phyloP scores from a whole-genome alignment of 805 yeast species.

The Ogataea pini region DNA sequence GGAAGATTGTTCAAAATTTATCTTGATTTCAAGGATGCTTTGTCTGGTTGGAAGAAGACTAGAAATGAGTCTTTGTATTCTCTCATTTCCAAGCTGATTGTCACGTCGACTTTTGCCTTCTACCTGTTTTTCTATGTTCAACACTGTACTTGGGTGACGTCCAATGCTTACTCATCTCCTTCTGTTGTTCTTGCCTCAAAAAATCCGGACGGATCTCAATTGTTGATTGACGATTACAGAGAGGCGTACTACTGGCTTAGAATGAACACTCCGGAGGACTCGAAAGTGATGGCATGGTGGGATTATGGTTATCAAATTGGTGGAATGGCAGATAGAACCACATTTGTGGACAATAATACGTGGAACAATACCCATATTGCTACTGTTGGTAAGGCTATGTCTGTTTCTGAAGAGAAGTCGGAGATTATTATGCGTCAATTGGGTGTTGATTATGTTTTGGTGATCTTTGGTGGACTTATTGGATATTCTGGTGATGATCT shows the following conservation, averaged over 20 bases:
- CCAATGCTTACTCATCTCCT: slow-evolving; percentile 94
- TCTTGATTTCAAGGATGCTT: slow-evolving; percentile 51
- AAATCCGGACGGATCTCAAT: slow-evolving; percentile 80
- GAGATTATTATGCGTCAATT: slow-evolving; percentile 86
- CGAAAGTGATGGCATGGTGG: slow-evolving; percentile 99
- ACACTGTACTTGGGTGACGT: slow-evolving; percentile 98
- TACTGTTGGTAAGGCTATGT: slow-evolving; percentile 97
- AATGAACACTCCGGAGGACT: slow-evolving; percentile 95
- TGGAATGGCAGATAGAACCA: slow-evolving; percentile 99
- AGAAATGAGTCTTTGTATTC: slow-evolving; percentile 29
- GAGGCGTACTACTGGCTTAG: slow-evolving; percentile 99
- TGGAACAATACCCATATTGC: slow-evolving; percentile 99
- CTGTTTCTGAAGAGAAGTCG: slow-evolving; percentile 82
- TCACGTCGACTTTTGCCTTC: slow-evolving; percentile 64
- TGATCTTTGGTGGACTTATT: slow-evolving; percentile 90
- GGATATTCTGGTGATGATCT: slow-evolving; percentile 97
- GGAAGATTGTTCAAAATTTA: slow-evolving; percentile 84
- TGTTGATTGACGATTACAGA: slow-evolving; percentile 92
- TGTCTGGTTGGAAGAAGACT: slow-evolving; percentile 16
- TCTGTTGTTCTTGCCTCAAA: slow-evolving; percentile 90
- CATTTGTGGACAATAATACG: slow-evolving; percentile 96
- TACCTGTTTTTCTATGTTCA: slow-evolving; percentile 80
- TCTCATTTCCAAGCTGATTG: slow-evolving; percentile 58
- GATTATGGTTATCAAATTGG: slow-evolving; percentile 99
- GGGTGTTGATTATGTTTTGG: slow-evolving; percentile 92